Base-by-base conservation (phyloP, 768 basidiomycete genomes). In the Mycena indigotica region DNA sequence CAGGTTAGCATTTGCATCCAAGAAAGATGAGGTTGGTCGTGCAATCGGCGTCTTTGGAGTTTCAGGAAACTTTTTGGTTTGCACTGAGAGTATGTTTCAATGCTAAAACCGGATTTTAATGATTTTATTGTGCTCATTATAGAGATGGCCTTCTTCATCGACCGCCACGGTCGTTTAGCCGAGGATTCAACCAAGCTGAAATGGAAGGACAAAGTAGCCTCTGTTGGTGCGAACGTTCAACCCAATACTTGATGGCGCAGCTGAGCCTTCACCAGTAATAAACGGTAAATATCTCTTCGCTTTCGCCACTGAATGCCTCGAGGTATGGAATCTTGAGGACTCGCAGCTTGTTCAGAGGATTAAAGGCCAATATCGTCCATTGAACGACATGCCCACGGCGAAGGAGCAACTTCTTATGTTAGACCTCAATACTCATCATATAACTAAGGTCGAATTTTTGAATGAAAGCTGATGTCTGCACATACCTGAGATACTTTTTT, bases 131-230 rank as follows among this genome's bases (percentile, higher is more conserved):
- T n/a, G n/a, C n/a, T n/a, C n/a, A n/a, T n/a, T n/a, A n/a, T 60
- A 89, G 89, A 91, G 69, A 88, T 89, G 62, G 90, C 87, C 0
- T 90, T 91, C 70, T 91, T 88, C 68, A 86, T 91, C 64, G 87
- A 91, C 73, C 85, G 86, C 70, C 85, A 80, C 50, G 90, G 89
- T 2, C 87, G 84, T 81, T 74, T 87, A 55, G 84, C 88, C n/a
- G 75, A 83, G 26, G 80, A 78, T 41, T 78, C 83, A 52, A 87
- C 86, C 79, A 84, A 86, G 72, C 83, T 91, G 24, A 78, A 84
- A 58, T 91, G 90, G 90, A 87, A 90, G 64, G 46, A 87, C 4
- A 71, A n/a, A n/a, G n/a, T n/a, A n/a, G n/a, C n/a, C 76, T 24
- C 87, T 89, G 0, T 83, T 82, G 6, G 80, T n/a, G n/a, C n/a